Conservation (phyloP, 768 basidiomycete species). For the Dictyophora rubrovolvata region DNA sequence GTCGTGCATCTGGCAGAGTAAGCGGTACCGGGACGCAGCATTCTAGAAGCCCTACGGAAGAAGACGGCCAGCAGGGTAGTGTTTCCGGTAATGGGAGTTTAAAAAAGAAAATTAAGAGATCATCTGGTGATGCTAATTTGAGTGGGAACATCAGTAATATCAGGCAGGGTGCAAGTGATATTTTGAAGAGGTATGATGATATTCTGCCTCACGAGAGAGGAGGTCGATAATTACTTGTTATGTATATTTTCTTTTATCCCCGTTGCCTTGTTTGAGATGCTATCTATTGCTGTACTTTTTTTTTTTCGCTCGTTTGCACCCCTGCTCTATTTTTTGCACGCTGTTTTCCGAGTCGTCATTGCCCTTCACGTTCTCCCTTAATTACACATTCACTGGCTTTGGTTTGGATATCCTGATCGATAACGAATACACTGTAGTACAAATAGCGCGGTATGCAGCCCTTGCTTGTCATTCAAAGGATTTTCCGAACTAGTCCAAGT, state of each 20-base stretch:
- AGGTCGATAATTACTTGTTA: not conserved
- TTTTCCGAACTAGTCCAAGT: no score
- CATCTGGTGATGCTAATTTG: not conserved
- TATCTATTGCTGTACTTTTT: not conserved
- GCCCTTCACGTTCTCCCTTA: no score
- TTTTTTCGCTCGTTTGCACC: not conserved
- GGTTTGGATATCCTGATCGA: no score
- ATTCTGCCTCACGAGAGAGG: slow-evolving; percentile 4
- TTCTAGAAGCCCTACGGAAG: slow-evolving; percentile 8
- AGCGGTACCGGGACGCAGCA: not conserved
- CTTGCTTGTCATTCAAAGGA: no score
- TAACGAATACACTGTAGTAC: no score
- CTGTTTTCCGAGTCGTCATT: no score
- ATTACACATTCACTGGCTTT: no score
- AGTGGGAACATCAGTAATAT: not conserved
- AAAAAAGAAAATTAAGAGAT: not conserved
- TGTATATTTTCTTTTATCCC: not conserved
- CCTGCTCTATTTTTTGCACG: not conserved
- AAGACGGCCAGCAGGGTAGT: not conserved
- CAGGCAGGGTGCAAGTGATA: slow-evolving; percentile 1
- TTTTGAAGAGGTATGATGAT: slow-evolving; percentile 7
- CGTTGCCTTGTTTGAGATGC: not conserved
- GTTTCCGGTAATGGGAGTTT: not conserved
- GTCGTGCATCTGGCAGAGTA: not conserved
- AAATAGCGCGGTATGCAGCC: no score